Conservation (phyloP, 1,284 basidiomycete species). For the Tilletia walkeri region DNA sequence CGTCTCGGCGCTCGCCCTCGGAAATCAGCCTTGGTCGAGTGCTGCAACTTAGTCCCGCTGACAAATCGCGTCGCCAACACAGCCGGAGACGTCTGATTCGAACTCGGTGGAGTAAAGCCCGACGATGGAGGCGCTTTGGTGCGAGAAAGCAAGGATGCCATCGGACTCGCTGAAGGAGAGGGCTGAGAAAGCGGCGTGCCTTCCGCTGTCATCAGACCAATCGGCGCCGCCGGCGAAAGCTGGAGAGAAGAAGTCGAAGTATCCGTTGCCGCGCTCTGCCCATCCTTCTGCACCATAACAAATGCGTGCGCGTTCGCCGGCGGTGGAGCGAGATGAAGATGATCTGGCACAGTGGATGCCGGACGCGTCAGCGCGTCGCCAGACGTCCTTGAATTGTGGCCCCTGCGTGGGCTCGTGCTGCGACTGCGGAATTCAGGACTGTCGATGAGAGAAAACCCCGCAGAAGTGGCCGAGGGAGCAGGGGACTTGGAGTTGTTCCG, state of each 20-base stretch:
- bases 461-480: background rate
- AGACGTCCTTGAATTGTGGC: no score
- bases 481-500: constrained; percentile 2
- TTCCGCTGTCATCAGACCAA: background rate
- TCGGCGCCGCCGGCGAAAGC: background rate
- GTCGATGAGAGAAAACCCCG: background rate
- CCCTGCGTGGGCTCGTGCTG: constrained; percentile 2
- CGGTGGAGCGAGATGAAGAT: constrained; percentile 5
- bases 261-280: no score
- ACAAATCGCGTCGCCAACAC: constrained; percentile 5
- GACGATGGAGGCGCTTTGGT: constrained; percentile 4
- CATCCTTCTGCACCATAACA: no score
- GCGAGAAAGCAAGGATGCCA: constrained; percentile 3
- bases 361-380: background rate
- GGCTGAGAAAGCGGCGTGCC: background rate
- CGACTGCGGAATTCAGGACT: constrained; percentile 16
- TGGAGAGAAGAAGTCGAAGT: background rate
- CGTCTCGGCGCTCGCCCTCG: background rate
- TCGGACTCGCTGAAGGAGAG: background rate
- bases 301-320: constrained; percentile 1
- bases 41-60: background rate
- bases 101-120: constrained; percentile 6
- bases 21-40: no score
- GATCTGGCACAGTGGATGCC: background rate
- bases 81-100: constrained; percentile 8